A percentile compares a stretch with the other conserved stretches of the same genome.
phyloP scores from a whole-genome alignment of 2,329 filamentous ascomycete genomes.

The Neoascochyta sp. region DNA sequence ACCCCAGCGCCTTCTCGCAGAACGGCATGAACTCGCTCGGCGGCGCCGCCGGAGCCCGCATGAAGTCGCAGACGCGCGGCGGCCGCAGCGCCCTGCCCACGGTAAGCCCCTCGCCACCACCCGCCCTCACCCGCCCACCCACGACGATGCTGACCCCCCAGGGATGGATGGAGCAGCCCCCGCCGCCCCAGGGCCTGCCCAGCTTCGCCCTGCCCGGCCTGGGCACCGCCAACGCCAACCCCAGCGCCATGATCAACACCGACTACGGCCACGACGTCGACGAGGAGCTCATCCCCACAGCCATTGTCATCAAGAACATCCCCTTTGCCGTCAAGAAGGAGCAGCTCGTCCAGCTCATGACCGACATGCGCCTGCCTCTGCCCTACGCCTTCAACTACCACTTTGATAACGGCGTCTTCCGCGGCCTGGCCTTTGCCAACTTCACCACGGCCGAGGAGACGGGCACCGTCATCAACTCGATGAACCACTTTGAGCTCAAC shows the following conservation, averaged over 20 bases:
- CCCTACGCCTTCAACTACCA: conserved; percentile 99
- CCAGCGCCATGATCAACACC: conserved; percentile 38
- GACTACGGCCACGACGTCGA: conserved; percentile 53
- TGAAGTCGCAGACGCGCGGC: conserved; percentile 55
- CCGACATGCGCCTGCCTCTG: conserved; percentile 85
- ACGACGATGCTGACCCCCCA: conserved; percentile 27
- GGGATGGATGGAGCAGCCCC: conserved; percentile 57
- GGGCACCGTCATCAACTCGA: conserved; percentile 80
- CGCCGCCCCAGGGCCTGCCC: conserved; percentile 40
- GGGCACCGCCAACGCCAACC: conserved; percentile 32
- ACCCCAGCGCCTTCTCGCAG: conserved; percentile 67
- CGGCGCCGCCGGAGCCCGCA: conserved; percentile 49
- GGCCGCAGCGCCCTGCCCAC: conserved; percentile 62
- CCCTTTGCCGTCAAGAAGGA: conserved; percentile 98
- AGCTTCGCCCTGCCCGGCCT: conserved; percentile 41
- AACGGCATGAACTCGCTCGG: conserved; percentile 61
- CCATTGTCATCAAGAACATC: conserved; percentile 99
- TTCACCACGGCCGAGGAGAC: conserved; percentile 96
- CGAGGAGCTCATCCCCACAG: conserved; percentile 94
- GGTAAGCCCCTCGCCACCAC: conserved; percentile 56
- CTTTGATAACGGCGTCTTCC: conserved; percentile 96
- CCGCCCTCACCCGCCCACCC: background rate
- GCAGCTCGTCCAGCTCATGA: conserved; percentile 88
- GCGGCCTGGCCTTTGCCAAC: conserved; percentile 94
- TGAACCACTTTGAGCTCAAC: conserved; percentile 95